phyloP scores from a whole-genome alignment of 257 asterid genomes.

The Prunella vulgaris region DNA sequence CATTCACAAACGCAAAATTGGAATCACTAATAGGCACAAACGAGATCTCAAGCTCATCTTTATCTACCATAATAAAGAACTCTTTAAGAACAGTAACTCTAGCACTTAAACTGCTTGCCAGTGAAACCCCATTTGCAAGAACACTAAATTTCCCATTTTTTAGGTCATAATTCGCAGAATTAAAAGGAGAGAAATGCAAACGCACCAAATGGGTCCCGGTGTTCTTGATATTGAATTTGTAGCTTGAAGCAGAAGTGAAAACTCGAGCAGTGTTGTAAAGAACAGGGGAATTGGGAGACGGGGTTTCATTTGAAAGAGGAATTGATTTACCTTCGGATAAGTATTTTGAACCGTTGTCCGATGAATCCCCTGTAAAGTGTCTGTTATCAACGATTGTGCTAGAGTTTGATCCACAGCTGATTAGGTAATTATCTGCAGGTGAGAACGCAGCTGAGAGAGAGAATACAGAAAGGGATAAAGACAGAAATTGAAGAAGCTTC shows the following conservation, averaged over 20 bases:
- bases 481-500: constrained; percentile 31
- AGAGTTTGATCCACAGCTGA: constrained; percentile 62
- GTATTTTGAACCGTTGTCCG: constrained; percentile 25
- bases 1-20: constrained; percentile 56
- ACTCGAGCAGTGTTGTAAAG: constrained; percentile 56
- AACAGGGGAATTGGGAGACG: constrained; percentile 31
- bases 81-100: constrained; percentile 37
- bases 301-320: constrained; percentile 40
- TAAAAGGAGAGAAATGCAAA: constrained; percentile 65
- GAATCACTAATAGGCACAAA: constrained; percentile 42
- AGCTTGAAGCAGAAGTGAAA: constrained; percentile 48
- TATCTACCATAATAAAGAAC: constrained; percentile 52
- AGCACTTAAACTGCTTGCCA: constrained; percentile 36
- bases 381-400: constrained; percentile 43
- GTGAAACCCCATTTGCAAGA: constrained; percentile 47
- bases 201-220: constrained; percentile 69
- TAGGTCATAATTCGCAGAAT: constrained; percentile 39
- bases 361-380: constrained; percentile 52
- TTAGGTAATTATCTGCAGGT: constrained; percentile 62
- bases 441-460: constrained; percentile 43
- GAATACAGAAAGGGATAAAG: constrained; percentile 16
- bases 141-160: constrained; percentile 41
- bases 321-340: constrained; percentile 51
- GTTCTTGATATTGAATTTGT: constrained; percentile 40
- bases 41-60: constrained; percentile 44